Base-by-base conservation (phyloP, 2,329 filamentous ascomycete species). In the Alternaria infectoria region DNA sequence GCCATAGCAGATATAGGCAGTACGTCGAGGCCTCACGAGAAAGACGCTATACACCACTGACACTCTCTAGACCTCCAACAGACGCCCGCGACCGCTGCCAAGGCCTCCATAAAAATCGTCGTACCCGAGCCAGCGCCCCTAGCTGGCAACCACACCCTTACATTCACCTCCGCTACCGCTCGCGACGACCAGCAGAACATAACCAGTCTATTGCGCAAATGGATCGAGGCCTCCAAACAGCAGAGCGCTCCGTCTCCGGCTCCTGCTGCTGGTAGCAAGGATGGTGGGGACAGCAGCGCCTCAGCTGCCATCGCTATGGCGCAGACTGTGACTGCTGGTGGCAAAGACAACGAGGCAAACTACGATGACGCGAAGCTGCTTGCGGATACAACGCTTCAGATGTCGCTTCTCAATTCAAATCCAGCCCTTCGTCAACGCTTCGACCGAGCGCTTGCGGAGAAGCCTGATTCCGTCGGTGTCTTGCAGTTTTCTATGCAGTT, bases 41-140 rank as follows among this genome's bases (percentile, higher is more conserved):
- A 58, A 57, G 56, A 51, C 23, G 25, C 30, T 15, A 26, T 51
- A 55, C 25, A 11, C 46, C 44, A 63, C 57, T 66, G 61, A 67
- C 66, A 44, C 49, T 58, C 10, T 57, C 30, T 71, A 96, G 93
- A 98, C 82, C 88, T 99, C 52, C 95, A 99, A 80, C 95, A 98
- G 79, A 98, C 96, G 1, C 94, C 96, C 12, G 93, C 93, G 64
- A 90, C 86, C n/a, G 90, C 89, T 36, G 85, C 93, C 17, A 97
- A 97, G 84, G 93, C 97, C 57, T 97, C 97, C 86, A 87, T 98
- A 63, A 97, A 96, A 80, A 90, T 99, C 59, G 92, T 97, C 71
- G 91, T 91, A 66, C 91, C 93, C 77, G 81, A 87, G 45, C 83
- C 83, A 50, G 83, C 84, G 25, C 79, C 84, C 26, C 88, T 90